These are phyloP conservation scores for Aspergillus carbonarius DNA, from an alignment of 2,329 filamentous ascomycete genomes.

Conservation along the genomic window DNA sequence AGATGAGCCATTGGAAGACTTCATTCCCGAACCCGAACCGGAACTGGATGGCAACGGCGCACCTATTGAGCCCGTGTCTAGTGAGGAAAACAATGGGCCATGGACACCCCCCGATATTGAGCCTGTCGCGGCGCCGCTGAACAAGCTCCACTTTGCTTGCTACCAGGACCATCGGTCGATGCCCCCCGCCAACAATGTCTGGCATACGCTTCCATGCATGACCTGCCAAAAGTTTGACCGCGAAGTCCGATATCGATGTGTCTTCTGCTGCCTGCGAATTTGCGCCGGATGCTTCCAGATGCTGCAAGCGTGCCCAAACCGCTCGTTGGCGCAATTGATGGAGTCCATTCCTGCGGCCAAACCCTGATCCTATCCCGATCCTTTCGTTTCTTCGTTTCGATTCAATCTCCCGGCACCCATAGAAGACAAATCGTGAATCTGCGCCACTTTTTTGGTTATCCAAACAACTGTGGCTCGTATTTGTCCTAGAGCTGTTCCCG, in stretches of 20 bases:
- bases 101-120: slow-evolving; percentile 34
- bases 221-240: slow-evolving; percentile 41
- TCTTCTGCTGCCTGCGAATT: slow-evolving; percentile 44
- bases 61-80: slow-evolving; percentile 19
- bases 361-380: background rate
- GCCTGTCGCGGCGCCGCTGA: slow-evolving; percentile 36
- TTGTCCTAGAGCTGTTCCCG: background rate
- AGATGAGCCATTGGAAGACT: slow-evolving; percentile 31
- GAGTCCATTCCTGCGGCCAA: slow-evolving; percentile 14
- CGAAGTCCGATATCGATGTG: slow-evolving; percentile 40
- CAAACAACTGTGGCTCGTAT: background rate
- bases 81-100: slow-evolving; percentile 21
- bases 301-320: slow-evolving; percentile 33
- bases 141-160: slow-evolving; percentile 38
- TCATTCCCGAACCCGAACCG: slow-evolving; percentile 33
- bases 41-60: slow-evolving; percentile 17
- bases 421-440: background rate
- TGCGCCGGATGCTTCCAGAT: slow-evolving; percentile 36
- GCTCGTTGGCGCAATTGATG: slow-evolving; percentile 37
- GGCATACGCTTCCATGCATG: slow-evolving; percentile 46
- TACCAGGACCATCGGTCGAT: slow-evolving; percentile 42
- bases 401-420: background rate
- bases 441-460: background rate
- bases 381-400: background rate
- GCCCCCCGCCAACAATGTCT: slow-evolving; percentile 36